Conservation (phyloP, 345 rosid species). For the Eucalyptus shirleyi region DNA sequence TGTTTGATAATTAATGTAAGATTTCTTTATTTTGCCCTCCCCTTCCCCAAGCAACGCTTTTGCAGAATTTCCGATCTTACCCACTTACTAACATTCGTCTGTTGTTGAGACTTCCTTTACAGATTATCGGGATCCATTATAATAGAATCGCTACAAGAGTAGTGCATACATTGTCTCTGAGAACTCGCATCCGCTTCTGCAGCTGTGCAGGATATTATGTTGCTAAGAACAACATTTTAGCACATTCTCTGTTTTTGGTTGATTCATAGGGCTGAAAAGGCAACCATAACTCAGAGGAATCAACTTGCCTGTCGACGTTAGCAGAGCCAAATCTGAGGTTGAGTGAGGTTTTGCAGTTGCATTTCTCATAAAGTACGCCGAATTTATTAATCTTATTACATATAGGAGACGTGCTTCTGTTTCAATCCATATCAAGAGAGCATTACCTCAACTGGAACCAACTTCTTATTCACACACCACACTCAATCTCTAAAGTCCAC, state of each 20-base stretch:
- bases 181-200: background rate
- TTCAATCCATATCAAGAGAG: background rate
- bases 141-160: background rate
- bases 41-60: background rate
- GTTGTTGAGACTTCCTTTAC: background rate
- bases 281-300: background rate
- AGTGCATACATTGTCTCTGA: background rate
- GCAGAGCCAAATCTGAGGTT: background rate
- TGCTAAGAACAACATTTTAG: background rate
- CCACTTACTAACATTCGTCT: background rate
- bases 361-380: background rate
- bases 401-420: background rate
- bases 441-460: background rate
- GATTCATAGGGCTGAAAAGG: background rate
- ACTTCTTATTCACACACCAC: background rate
- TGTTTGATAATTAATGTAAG: background rate
- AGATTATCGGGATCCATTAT: background rate
- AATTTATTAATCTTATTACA: background rate
- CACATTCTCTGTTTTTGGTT: background rate
- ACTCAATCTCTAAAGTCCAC: background rate
- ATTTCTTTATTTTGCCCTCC: background rate
- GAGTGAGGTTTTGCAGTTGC: background rate
- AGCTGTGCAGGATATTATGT: background rate
- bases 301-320: background rate
- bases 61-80: background rate